Base-by-base conservation (phyloP, 2,329 filamentous ascomycete genomes). In the Mycocentrospora acerina region DNA sequence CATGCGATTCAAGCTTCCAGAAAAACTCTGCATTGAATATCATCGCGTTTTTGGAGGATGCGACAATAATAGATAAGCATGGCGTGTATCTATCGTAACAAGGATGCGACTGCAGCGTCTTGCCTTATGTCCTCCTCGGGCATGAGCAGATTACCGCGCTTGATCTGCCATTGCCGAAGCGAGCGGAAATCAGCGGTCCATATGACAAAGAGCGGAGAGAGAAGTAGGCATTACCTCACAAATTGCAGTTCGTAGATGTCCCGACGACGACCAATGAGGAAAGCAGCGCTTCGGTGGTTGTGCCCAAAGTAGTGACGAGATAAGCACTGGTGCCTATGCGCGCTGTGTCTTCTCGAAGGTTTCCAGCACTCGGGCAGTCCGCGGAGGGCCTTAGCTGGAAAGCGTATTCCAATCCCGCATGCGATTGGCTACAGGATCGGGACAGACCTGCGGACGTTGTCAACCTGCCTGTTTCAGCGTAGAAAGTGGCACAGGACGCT, bases 341-440 rank as follows among this genome's bases (percentile, higher is more conserved):
- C 39, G 27, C 46, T 40, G 46, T 46, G 37, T 29, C 38, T 42
- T 44, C 40, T 34, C 37, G 40, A 53, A 48, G 51, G 24, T 17
- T 35, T 34, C 29, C 32, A 41, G 37, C 41, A 47, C 24, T 24
- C 24, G 28, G 35, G 38, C 24, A n/a, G n/a, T n/a, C n/a, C n/a
- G n/a, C n/a, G n/a, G n/a, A n/a, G n/a, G n/a, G n/a, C n/a, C n/a
- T n/a, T n/a, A n/a, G n/a, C n/a, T n/a, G n/a, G n/a, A n/a, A n/a
- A n/a, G n/a, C n/a, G n/a, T n/a, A n/a, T n/a, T n/a, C n/a, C n/a
- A n/a, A n/a, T n/a, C n/a, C n/a, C n/a, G n/a, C n/a, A n/a, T n/a
- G n/a, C n/a, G n/a, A n/a, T n/a, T n/a, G n/a, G n/a, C n/a, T n/a
- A n/a, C n/a, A n/a, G n/a, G n/a, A n/a, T n/a, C n/a, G n/a, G n/a